Evolutionary conservation across 83 land plant genomes (phyloP).

Genomic region (Thuja plicata): DNA sequence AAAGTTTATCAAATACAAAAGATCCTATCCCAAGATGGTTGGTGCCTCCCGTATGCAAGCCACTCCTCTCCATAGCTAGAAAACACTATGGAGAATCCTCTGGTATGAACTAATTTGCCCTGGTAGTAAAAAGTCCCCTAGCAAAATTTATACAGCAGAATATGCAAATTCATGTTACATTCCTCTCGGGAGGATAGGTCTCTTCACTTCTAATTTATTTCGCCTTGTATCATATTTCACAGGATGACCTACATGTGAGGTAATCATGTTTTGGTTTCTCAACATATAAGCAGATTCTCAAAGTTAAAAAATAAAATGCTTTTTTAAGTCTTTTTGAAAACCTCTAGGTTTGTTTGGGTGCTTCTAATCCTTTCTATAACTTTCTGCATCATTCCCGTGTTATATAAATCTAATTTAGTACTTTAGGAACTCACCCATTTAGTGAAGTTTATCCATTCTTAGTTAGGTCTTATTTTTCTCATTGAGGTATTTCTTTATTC

Average conservation of each 20-base stretch:
- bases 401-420: not conserved
- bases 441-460: not conserved
- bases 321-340: not conserved
- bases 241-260: not conserved
- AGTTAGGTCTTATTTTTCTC: not conserved
- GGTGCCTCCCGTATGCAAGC: not conserved
- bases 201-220: not conserved
- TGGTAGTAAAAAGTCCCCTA: not conserved
- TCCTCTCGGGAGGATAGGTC: not conserved
- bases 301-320: not conserved
- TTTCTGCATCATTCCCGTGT: not conserved
- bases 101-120: not conserved
- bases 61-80: not conserved
- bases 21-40: not conserved
- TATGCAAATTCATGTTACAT: not conserved
- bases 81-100: not conserved
- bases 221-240: not conserved
- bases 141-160: not conserved
- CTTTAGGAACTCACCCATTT: not conserved
- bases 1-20: too few relatives aligned
- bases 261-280: not conserved
- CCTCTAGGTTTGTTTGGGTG: not conserved
- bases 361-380: not conserved
- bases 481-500: not conserved
- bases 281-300: not conserved